These are phyloP conservation scores for Emergomyces orientalis DNA, from an alignment of 2,329 filamentous ascomycete species.

Conservation along the genomic window DNA sequence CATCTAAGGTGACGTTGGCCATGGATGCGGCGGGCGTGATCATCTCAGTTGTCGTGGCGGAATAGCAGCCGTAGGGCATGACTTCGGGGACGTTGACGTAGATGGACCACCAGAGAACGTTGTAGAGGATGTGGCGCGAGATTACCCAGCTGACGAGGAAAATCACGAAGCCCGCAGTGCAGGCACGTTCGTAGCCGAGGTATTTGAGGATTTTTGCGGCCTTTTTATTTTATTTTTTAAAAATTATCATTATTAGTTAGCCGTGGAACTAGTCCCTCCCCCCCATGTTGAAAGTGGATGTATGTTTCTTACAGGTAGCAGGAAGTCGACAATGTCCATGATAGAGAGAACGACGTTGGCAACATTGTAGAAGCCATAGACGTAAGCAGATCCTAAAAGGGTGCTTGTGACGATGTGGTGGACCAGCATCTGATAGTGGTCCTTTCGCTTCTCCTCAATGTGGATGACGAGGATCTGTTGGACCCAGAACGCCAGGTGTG, in stretches of 20 bases:
- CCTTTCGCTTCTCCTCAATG: constrained; percentile 88
- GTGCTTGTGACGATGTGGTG: constrained; percentile 85
- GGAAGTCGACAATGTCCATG: constrained; percentile 88
- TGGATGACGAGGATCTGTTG: constrained; percentile 92
- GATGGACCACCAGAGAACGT: constrained; percentile 72
- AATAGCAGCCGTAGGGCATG: constrained; percentile 64
- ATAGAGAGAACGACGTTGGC: constrained; percentile 81
- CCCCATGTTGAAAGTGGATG: not conserved
- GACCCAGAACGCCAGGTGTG: constrained; percentile 85
- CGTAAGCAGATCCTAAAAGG: constrained; percentile 73
- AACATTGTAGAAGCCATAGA: constrained; percentile 76
- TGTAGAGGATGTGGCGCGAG: constrained; percentile 72
- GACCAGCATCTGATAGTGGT: constrained; percentile 90
- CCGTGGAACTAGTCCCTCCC: not conserved
- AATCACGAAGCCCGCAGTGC: constrained; percentile 73
- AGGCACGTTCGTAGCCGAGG: constrained; percentile 61
- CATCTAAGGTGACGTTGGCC: constrained; percentile 19
- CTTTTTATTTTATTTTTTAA: too few relatives aligned
- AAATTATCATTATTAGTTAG: constrained; percentile 9
- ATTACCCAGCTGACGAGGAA: constrained; percentile 82
- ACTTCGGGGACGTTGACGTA: constrained; percentile 54
- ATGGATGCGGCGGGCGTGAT: constrained; percentile 25
- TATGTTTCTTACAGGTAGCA: constrained; percentile 62
- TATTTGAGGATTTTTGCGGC: constrained; percentile 92
- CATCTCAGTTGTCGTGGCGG: constrained; percentile 30